A percentile compares a stretch with the other conserved stretches of the same genome.
phyloP scores from a whole-genome alignment of 169 alveolate genomes.

The Cryptosporidium muris region DNA sequence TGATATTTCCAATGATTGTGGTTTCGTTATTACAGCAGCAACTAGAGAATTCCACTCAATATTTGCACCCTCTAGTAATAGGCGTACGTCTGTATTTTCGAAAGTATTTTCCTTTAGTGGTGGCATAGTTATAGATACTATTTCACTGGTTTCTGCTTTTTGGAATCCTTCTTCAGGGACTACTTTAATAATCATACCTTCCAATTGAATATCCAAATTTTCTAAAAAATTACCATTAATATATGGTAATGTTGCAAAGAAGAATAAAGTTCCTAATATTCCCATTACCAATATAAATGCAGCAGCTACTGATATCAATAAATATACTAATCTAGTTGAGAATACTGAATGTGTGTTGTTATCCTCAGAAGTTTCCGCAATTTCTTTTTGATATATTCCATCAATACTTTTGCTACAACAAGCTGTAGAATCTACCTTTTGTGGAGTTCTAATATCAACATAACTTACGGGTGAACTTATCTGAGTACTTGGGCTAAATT shows the following conservation, averaged over 20 bases:
- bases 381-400: conserved; percentile 3
- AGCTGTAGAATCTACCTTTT: neutral
- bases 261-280: conserved; percentile 48
- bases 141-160: conserved; percentile 14
- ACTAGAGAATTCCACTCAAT: conserved; percentile 57
- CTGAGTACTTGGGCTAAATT: conserved; percentile 55
- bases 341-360: conserved; percentile 3
- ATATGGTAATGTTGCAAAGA: conserved; percentile 6
- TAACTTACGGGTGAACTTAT: conserved; percentile 61
- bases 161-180: conserved; percentile 21
- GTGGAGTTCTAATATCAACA: conserved; percentile 62
- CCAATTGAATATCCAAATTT: conserved; percentile 38
- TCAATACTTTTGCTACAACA: conserved; percentile 24
- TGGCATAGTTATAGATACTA: conserved; percentile 38
- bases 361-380: neutral
- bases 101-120: neutral
- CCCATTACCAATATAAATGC: conserved; percentile 47
- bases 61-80: conserved; percentile 9
- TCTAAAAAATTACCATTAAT: conserved; percentile 16
- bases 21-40: conserved; percentile 34
- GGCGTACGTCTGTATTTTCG: conserved; percentile 3
- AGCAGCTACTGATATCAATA: neutral
- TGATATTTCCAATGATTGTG: conserved; percentile 41
- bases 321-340: conserved; percentile 37
- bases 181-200: conserved; percentile 21